Evolutionary conservation across 2,329 filamentous ascomycete species (phyloP), one percentile per base, ranked within the genome.

Genomic region (Pestalotiopsis sp.): DNA sequence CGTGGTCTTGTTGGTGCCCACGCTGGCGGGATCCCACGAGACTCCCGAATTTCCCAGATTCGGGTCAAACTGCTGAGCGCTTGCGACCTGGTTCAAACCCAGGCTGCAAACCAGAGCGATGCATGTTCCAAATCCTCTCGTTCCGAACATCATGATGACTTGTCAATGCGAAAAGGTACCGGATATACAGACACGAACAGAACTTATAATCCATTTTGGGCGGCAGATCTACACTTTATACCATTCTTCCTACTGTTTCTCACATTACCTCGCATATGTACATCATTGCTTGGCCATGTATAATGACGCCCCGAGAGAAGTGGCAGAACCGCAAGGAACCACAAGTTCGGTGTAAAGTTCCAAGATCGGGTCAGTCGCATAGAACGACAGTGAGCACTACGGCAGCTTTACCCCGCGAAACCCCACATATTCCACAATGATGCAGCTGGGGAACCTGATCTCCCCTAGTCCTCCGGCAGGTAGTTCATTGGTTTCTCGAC

Each of bases 1-100:
- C 41, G 76, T 78, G 31, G 76, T 79, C 65, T 77, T 79, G 68
- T 80, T 76, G 3, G 78, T 80, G 2, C 78, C 78, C 17, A 80
- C 75, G 9, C 62, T 69, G 23, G 74, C 72, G 20, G 76, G 74
- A 58, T 79, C 76, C 77, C 77, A 80, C 17, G 41, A 60, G 67
- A 70, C 74, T 58, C 70, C 27, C 9, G 76, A 72, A 1, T 71
- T 70, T 6, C 76, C 78, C 59, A 74, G 73, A 49, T 79, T 78
- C 14, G 74, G 77, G 57, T 79, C 76, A 61, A 79, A 79, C 62
- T 74, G 72, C 68, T 79, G 77, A 38, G 71, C 72, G n/a, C 65
- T 66, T 1, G 67, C n/a, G 45, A 69, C 69, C 11, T 55, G 11
- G 31, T 62, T 62, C 67, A 73, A 65, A 25, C 71, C 66, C 13